phyloP scores from a whole-genome alignment of 305 asterid species.

The Withania somnifera region DNA sequence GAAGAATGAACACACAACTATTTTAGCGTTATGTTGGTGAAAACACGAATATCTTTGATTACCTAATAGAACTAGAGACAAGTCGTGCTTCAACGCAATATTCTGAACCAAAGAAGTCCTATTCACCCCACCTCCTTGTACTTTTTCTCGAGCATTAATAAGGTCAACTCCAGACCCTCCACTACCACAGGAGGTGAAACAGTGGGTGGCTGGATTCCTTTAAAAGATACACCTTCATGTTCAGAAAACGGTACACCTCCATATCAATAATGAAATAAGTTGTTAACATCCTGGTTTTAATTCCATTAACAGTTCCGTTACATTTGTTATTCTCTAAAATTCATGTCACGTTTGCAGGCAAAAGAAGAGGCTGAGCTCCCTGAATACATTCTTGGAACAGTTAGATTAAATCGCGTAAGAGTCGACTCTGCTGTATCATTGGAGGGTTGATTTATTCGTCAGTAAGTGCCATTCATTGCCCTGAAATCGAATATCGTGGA shows the following conservation, averaged over 20 bases:
- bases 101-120: not conserved
- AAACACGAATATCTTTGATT: not conserved
- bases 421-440: conserved; percentile 71
- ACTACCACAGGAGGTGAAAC: not conserved
- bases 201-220: not conserved
- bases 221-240: not conserved
- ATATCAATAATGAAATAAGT: not conserved
- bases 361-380: conserved; percentile 90
- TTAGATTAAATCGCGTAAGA: conserved; percentile 62
- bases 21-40: not conserved
- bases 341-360: conserved; percentile 41
- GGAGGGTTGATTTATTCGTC: conserved; percentile 23
- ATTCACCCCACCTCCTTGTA: not conserved
- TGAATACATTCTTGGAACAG: conserved; percentile 89
- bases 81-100: not conserved
- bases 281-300: not conserved
- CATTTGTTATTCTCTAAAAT: not conserved
- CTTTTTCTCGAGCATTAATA: not conserved
- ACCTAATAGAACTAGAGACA: not conserved
- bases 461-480: not conserved
- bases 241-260: not conserved
- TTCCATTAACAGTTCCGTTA: not conserved
- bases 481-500: not conserved
- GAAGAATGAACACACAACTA: not conserved
- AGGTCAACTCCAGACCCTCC: not conserved